These are phyloP conservation scores for Yamadazyma mexicana DNA, from an alignment of 1,139 yeast species.

Conservation along the genomic window DNA sequence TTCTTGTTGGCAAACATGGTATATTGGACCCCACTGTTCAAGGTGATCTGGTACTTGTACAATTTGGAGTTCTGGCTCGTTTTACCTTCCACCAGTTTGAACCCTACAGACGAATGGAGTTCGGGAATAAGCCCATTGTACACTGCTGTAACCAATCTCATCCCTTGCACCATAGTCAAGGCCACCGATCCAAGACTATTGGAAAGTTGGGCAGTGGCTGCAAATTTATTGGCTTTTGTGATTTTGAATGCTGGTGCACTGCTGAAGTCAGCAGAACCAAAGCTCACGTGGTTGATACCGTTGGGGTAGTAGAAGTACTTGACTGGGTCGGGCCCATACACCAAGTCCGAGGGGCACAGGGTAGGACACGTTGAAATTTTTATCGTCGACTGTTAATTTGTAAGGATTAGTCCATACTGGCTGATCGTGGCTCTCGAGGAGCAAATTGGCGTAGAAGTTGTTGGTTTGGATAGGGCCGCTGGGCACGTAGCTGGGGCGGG, in stretches of 20 bases:
- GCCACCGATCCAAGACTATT: constrained; percentile 9
- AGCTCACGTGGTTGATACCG: constrained; percentile 23
- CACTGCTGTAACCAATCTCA: constrained; percentile 64
- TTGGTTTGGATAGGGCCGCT: constrained; percentile 62
- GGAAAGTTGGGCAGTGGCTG: constrained; percentile 21
- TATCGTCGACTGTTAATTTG: constrained; percentile 45
- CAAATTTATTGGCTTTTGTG: constrained; percentile 21
- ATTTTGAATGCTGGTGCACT: constrained; percentile 22
- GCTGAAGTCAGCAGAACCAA: constrained; percentile 26
- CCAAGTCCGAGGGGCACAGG: constrained; percentile 51
- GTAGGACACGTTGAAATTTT: constrained; percentile 65
- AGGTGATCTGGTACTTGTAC: constrained; percentile 12
- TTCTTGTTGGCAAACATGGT: constrained; percentile 35
- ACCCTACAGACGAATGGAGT: constrained; percentile 50
- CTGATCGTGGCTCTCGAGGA: constrained; percentile 58
- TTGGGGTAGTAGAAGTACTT: constrained; percentile 38
- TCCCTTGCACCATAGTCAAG: constrained; percentile 52
- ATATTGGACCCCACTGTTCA: constrained; percentile 41
- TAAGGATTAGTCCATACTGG: constrained; percentile 78
- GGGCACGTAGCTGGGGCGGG: constrained; percentile 19
- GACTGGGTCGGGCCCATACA: constrained; percentile 59
- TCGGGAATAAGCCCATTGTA: constrained; percentile 54
- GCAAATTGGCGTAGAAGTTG: constrained; percentile 73
- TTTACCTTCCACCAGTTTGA: constrained; percentile 42
- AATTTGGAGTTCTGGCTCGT: constrained; percentile 23